phyloP scores from a whole-genome alignment of 768 basidiomycete genomes.

The Suillus sp. region DNA sequence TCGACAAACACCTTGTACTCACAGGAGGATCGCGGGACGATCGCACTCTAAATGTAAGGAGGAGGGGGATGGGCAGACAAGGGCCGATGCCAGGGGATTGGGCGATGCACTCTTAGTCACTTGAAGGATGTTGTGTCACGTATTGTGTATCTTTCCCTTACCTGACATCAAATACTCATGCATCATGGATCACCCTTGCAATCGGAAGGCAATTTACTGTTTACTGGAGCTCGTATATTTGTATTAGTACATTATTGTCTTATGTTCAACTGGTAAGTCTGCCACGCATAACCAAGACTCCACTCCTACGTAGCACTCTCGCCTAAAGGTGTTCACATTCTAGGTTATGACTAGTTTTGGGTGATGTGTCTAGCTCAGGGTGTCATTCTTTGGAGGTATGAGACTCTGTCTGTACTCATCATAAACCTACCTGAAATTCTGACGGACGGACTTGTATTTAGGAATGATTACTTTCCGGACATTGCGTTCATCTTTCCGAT shows the following conservation, averaged over 20 bases:
- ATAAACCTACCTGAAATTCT: neutral
- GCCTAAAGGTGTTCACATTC: conserved; percentile 45
- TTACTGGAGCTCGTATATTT: neutral
- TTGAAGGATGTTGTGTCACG: neutral
- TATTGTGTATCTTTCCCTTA: neutral
- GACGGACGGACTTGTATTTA: conserved; percentile 21
- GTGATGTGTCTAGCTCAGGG: conserved; percentile 83
- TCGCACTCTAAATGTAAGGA: conserved; percentile 45
- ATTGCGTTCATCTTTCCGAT: conserved; percentile 47
- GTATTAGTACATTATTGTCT: neutral
- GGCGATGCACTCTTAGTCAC: conserved; percentile 47
- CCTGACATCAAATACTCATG: neutral
- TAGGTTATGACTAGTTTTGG: conserved; percentile 64
- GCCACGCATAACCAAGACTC: neutral
- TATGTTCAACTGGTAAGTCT: neutral
- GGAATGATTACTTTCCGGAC: conserved; percentile 63
- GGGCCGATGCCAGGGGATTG: conserved; percentile 55
- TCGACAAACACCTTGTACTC: conserved; percentile 74
- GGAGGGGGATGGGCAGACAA: conserved; percentile 48
- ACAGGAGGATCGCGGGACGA: conserved; percentile 59
- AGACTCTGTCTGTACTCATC: neutral
- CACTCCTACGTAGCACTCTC: neutral
- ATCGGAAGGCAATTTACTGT: neutral
- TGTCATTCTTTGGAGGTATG: conserved; percentile 66
- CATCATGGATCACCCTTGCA: neutral